Percentiles rank a stretch among this genome's conserved stretches.
Conservation (phyloP, 2,329 filamentous ascomycete species). For the Hypoxylon sp. region DNA sequence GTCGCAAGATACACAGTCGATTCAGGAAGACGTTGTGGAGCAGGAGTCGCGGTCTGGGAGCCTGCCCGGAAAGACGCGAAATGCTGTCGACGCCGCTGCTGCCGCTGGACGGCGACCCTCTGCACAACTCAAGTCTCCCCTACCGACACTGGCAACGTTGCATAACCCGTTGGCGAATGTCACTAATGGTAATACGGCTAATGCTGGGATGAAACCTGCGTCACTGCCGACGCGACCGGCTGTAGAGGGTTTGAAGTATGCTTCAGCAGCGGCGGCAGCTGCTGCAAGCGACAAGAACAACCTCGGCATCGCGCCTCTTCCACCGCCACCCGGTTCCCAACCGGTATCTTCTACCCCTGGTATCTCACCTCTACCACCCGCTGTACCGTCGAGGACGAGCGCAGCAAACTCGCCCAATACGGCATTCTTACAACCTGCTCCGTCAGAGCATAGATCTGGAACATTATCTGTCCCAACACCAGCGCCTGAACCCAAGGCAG, state of each 20-base stretch:
- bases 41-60: constrained; percentile 61
- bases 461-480: constrained; percentile 50
- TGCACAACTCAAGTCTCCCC: constrained; percentile 89
- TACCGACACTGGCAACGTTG: constrained; percentile 91
- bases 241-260: constrained; percentile 94
- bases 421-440: constrained; percentile 61
- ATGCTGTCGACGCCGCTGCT: constrained; percentile 68
- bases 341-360: constrained; percentile 53
- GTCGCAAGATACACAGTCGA: constrained; percentile 94
- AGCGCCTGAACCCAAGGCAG: constrained; percentile 50
- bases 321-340: constrained; percentile 81
- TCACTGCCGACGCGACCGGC: constrained; percentile 85
- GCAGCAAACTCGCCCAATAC: constrained; percentile 67
- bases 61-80: constrained; percentile 65
- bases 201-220: constrained; percentile 89
- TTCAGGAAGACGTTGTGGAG: constrained; percentile 85
- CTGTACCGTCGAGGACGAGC: constrained; percentile 66
- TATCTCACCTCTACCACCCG: constrained; percentile 63
- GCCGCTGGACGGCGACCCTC: constrained; percentile 78
- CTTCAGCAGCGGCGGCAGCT: constrained; percentile 92
- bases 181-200: constrained; percentile 65
- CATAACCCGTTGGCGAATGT: constrained; percentile 77
- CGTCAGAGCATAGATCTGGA: constrained; percentile 47
- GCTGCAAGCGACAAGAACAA: constrained; percentile 89
- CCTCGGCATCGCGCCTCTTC: constrained; percentile 92